Percentiles rank a stretch among this genome's conserved stretches.
These are phyloP conservation scores for Pseudogymnoascus sp. DNA, from an alignment of 2,329 filamentous ascomycete genomes.

Conservation along the genomic window DNA sequence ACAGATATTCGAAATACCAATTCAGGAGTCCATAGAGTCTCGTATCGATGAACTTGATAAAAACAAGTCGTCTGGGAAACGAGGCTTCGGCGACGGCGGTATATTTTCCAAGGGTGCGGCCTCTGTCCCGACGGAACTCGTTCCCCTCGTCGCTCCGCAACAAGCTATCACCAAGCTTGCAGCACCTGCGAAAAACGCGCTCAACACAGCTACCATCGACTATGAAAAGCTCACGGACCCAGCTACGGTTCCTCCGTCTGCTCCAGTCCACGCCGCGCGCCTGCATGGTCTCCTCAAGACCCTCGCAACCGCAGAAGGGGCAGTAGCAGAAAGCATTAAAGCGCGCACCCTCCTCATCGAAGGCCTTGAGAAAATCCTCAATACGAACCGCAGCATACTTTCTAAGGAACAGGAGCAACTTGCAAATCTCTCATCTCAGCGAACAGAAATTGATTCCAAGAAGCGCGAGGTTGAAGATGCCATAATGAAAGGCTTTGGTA, in stretches of 20 bases:
- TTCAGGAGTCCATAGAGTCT: conserved; percentile 73
- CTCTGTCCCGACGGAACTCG: conserved; percentile 66
- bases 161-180: conserved; percentile 66
- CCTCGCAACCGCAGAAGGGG: conserved; percentile 78
- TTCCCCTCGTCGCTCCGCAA: conserved; percentile 66
- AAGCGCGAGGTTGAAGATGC: conserved; percentile 84
- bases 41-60: conserved; percentile 66
- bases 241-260: conserved; percentile 59
- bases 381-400: conserved; percentile 62
- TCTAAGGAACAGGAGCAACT: conserved; percentile 60
- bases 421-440: conserved; percentile 58
- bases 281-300: conserved; percentile 85
- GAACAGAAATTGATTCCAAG: conserved; percentile 66
- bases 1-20: conserved; percentile 70
- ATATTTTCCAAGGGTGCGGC: conserved; percentile 56
- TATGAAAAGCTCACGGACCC: conserved; percentile 78
- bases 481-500: conserved; percentile 76
- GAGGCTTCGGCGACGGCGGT: conserved; percentile 54
- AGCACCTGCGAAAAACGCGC: conserved; percentile 56
- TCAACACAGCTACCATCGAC: conserved; percentile 68
- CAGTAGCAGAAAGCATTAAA: conserved; percentile 82
- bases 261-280: conserved; percentile 85
- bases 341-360: conserved; percentile 70
- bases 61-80: conserved; percentile 44
- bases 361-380: conserved; percentile 74